Conservation (phyloP, 768 basidiomycete species). For the Lactarius hatsudake region DNA sequence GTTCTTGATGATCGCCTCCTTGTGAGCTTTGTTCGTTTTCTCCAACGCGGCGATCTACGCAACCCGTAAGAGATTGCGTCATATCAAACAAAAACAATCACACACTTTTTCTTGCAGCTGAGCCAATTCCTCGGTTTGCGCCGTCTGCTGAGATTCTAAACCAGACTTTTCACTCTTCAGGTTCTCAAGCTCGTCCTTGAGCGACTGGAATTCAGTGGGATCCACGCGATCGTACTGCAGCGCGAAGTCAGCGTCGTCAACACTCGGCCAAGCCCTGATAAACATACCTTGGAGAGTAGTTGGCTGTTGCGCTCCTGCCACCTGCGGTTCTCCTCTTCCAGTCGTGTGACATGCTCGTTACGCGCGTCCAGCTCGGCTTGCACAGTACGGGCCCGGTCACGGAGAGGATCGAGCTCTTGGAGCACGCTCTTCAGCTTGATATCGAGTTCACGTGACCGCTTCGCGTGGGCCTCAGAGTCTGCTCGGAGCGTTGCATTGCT, state of each 20-base stretch:
- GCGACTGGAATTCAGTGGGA: conserved; percentile 75
- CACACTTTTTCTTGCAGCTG: conserved; percentile 29
- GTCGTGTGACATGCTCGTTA: conserved; percentile 59
- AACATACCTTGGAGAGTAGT: conserved; percentile 68
- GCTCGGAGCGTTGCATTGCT: conserved; percentile 83
- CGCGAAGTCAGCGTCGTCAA: background rate
- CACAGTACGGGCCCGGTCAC: conserved; percentile 62
- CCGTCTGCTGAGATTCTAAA: conserved; percentile 21
- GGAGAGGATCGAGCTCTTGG: conserved; percentile 67
- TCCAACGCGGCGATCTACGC: conserved; percentile 26
- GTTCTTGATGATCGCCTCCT: conserved; percentile 21
- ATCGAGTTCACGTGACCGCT: conserved; percentile 67
- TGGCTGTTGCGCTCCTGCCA: conserved; percentile 87
- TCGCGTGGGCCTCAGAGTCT: conserved; percentile 68
- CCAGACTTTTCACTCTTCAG: conserved; percentile 35
- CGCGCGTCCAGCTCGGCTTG: conserved; percentile 75
- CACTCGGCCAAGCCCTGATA: background rate
- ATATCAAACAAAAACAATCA: background rate
- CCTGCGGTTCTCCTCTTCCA: conserved; percentile 72
- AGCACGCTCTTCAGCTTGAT: conserved; percentile 55
- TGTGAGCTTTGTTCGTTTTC: conserved; percentile 21
- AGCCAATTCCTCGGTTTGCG: conserved; percentile 1
- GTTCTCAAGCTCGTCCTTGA: conserved; percentile 68
- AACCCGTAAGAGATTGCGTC: conserved; percentile 4
- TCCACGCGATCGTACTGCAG: conserved; percentile 83